Conservation (phyloP, 768 basidiomycete genomes). For the Suillus ampliporus region DNA sequence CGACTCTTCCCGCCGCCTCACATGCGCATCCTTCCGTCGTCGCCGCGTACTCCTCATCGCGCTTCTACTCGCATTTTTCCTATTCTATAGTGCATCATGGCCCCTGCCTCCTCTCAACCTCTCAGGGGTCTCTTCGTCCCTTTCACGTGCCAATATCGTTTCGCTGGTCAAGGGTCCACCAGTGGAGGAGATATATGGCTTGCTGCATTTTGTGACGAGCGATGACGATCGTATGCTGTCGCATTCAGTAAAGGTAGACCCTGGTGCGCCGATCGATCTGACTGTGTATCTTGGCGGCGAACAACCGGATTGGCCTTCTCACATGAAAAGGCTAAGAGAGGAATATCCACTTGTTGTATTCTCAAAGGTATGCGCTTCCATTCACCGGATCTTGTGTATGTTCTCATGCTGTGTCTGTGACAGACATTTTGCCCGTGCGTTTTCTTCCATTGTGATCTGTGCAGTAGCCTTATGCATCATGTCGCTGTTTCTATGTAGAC, state of each 20-base stretch:
- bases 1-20: neutral
- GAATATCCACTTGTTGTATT: conserved; percentile 76
- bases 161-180: conserved; percentile 42
- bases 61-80: conserved; percentile 39
- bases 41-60: conserved; percentile 52
- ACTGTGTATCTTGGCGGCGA: conserved; percentile 48
- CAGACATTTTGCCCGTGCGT: conserved; percentile 81
- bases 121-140: conserved; percentile 36
- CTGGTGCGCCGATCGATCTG: conserved; percentile 53
- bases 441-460: neutral
- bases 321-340: conserved; percentile 45
- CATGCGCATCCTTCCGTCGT: conserved; percentile 38
- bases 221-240: conserved; percentile 48
- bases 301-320: conserved; percentile 47
- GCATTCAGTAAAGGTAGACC: conserved; percentile 48
- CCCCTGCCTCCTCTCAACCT: conserved; percentile 43
- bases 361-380: conserved; percentile 63
- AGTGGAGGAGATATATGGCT: conserved; percentile 70
- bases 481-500: conserved; percentile 19
- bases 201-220: conserved; percentile 65
- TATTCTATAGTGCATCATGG: conserved; percentile 51
- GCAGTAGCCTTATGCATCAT: neutral
- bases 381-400: neutral
- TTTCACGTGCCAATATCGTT: conserved; percentile 48
- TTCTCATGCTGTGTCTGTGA: conserved; percentile 9